A percentile compares a stretch with the other conserved stretches of the same genome.
These are phyloP conservation scores for Tephrocybe sp. DNA, from an alignment of 768 basidiomycete species.

Conservation along the genomic window DNA sequence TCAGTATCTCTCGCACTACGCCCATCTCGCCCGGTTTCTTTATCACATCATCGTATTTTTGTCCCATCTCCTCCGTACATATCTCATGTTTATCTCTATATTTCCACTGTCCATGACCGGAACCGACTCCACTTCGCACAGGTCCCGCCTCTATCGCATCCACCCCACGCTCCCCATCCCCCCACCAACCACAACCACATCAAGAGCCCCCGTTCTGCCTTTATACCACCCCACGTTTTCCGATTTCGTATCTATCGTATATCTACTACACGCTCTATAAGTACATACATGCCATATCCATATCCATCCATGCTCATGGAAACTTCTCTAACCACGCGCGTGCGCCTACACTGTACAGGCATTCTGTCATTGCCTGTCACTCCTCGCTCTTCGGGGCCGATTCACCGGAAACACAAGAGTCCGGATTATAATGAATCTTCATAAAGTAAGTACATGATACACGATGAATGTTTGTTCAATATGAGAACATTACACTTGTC, in stretches of 20 bases:
- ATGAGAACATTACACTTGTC: no score
- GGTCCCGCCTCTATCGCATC: background rate
- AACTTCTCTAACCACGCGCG: background rate
- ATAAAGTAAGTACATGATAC: background rate
- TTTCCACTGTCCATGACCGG: slow-evolving; percentile 7
- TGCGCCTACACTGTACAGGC: slow-evolving; percentile 3
- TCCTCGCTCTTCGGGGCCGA: slow-evolving; percentile 1
- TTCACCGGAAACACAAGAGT: background rate
- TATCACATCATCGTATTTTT: slow-evolving; percentile 21
- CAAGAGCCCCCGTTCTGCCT: slow-evolving; percentile 20
- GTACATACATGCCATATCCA: slow-evolving; percentile 37
- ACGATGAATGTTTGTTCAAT: no score
- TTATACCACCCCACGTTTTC: slow-evolving; percentile 23
- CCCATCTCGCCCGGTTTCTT: slow-evolving; percentile 17
- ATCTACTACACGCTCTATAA: slow-evolving; percentile 36
- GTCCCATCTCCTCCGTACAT: slow-evolving; percentile 17
- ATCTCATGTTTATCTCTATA: slow-evolving; percentile 23
- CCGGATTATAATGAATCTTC: background rate
- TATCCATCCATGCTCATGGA: slow-evolving; percentile 17
- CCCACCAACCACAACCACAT: slow-evolving; percentile 1
- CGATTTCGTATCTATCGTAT: slow-evolving; percentile 40
- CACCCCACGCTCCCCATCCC: background rate
- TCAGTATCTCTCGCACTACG: slow-evolving; percentile 6
- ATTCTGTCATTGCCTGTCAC: background rate
- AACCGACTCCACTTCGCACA: slow-evolving; percentile 1